Evolutionary conservation across 331 rosid species (phyloP), one percentile per base, ranked within the genome.

Genomic region (Rhamnella rubrinervis): DNA sequence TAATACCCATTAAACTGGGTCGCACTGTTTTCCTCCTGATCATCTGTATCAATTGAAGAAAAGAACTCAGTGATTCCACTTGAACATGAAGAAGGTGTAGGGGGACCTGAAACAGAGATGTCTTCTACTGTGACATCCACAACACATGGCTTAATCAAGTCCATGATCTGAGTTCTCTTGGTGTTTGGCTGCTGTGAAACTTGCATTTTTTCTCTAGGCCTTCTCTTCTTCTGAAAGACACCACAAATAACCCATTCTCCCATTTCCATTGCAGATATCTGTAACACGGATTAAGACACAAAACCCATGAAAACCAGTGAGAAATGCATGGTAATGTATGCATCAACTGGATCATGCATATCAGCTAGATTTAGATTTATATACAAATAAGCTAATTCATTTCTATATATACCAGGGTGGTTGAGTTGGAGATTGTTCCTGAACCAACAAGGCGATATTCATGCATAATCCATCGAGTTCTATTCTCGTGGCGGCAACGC

Each of bases 391-490:
- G 21, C 21, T 16, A 5, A 44, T 59, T 61, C 44, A 64, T 28
- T 12, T 44, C 17, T 5, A 46, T 78, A 75, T 5, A 46, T 78
- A 75, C 86, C 86, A 21, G 78, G 19, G 64, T 75, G 35, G 64
- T 21, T n/a, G 75, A 50, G 68, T 56, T 56, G 41, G 63, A 55
- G 31, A 40, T 58, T 31, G 69, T 26, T 47, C 51, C 57, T 26
- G 71, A 68, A 35, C 18, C 65, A 1, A 59, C 12, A 21, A 92
- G 76, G 46, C 75, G 82, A 35, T 74, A 80, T 55, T 86, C 84
- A 19, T 86, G 83, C 96, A 92, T 80, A 55, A 83, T 12, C 98
- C 98, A 92, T 1, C 77, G 77, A 23, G 84, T 71, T 38, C 61
- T 38, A 2, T 57, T 10, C 28, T 49, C 25, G 7, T 41, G 10